phyloP scores from a whole-genome alignment of 345 rosid species.

The Stellera chamaejasme region DNA sequence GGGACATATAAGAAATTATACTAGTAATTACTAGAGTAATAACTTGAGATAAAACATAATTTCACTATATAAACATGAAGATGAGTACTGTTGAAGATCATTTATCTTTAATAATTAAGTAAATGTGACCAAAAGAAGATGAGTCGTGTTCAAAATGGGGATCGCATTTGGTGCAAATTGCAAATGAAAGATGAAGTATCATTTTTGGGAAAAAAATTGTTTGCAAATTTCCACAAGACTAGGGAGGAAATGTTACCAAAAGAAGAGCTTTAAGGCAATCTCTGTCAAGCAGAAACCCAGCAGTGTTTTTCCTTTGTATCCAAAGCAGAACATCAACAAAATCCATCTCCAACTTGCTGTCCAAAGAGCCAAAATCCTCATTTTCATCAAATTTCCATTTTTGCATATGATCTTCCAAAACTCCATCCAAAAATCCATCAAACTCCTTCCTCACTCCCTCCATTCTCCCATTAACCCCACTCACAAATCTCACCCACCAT shows the following conservation, averaged over 20 bases:
- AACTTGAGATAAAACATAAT: constrained; percentile 2
- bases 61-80: no score
- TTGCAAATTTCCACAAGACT: neutral
- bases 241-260: constrained; percentile 21
- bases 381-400: neutral
- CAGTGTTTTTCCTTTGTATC: constrained; percentile 21
- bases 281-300: constrained; percentile 21
- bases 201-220: neutral
- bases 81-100: no score
- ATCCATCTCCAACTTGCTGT: constrained; percentile 1
- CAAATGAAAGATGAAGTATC: no score
- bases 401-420: constrained; percentile 18
- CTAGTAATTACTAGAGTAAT: no score
- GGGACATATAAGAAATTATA: no score
- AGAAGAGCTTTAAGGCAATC: constrained; percentile 31
- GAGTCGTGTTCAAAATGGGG: no score
- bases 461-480: constrained; percentile 15
- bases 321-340: constrained; percentile 26
- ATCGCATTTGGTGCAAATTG: no score
- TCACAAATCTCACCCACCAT: neutral
- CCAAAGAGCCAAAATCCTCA: neutral
- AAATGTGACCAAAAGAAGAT: no score
- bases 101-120: no score
- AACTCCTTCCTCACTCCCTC: constrained; percentile 20
- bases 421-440: constrained; percentile 22